Percentiles rank a stretch among this genome's conserved stretches.
Conservation (phyloP, 805 yeast species). For the Kodamaea kakaduensis region DNA sequence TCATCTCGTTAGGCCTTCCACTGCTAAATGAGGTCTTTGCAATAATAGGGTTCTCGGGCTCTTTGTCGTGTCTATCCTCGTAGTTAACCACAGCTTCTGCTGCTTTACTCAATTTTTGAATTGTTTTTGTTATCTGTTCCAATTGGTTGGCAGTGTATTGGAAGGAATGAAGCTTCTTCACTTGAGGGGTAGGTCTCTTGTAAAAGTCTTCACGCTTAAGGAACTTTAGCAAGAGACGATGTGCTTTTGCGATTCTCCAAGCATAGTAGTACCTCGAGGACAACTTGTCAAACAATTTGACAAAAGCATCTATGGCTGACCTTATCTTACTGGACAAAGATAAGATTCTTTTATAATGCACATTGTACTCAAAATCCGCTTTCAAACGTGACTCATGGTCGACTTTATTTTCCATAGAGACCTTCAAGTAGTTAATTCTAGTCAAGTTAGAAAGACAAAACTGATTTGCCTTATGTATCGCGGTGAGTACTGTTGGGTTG, state of each 20-base stretch:
- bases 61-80: slow-evolving; percentile 9
- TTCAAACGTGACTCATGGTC: slow-evolving; percentile 12
- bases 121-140: slow-evolving; percentile 9
- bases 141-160: slow-evolving; percentile 12
- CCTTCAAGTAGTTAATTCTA: slow-evolving; percentile 15
- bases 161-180: slow-evolving; percentile 11
- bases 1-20: slow-evolving; percentile 4
- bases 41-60: slow-evolving; percentile 6
- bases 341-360: slow-evolving; percentile 9
- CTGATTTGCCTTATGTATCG: slow-evolving; percentile 11
- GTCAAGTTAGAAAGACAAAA: slow-evolving; percentile 18
- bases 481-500: slow-evolving; percentile 11
- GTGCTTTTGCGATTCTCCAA: slow-evolving; percentile 27
- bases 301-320: slow-evolving; percentile 9
- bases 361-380: slow-evolving; percentile 10
- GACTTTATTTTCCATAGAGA: slow-evolving; percentile 13
- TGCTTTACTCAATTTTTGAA: slow-evolving; percentile 8
- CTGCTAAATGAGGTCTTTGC: not conserved
- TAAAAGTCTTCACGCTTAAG: slow-evolving; percentile 23
- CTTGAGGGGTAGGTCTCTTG: slow-evolving; percentile 7
- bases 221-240: slow-evolving; percentile 36
- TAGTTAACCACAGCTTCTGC: slow-evolving; percentile 8
- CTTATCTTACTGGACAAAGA: slow-evolving; percentile 10
- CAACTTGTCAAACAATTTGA: slow-evolving; percentile 10
- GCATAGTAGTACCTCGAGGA: slow-evolving; percentile 12